Conservation (phyloP, 768 basidiomycete genomes). For the Crepidotus variabilis region DNA sequence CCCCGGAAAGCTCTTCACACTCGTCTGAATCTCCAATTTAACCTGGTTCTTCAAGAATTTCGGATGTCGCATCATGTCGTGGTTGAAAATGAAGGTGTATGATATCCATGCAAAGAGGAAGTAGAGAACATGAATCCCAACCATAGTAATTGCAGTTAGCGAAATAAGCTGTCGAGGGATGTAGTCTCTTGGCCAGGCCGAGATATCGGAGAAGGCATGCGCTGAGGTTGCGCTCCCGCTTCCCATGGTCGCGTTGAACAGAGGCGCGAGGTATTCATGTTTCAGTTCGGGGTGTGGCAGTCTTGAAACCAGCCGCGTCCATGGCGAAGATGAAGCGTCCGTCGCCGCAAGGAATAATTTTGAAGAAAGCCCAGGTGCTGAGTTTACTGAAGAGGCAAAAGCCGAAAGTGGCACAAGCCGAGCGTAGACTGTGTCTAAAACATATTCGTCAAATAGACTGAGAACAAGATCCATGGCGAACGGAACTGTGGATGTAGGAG, state of each 20-base stretch:
- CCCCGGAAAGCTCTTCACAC: conserved; percentile 72
- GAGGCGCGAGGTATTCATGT: conserved; percentile 28
- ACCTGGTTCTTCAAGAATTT: conserved; percentile 90
- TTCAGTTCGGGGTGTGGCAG: conserved; percentile 56
- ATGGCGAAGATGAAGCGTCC: conserved; percentile 27
- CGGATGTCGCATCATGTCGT: conserved; percentile 93
- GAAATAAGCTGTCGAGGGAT: conserved; percentile 76
- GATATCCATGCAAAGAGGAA: conserved; percentile 85
- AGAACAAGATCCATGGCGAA: conserved; percentile 83
- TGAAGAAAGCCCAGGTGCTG: conserved; percentile 29
- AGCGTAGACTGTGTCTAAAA: conserved; percentile 81
- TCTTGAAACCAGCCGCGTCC: conserved; percentile 50
- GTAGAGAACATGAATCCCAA: conserved; percentile 85
- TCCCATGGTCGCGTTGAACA: conserved; percentile 14
- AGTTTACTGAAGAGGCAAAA: conserved; percentile 28
- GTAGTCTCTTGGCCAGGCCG: conserved; percentile 85
- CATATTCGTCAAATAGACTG: conserved; percentile 57
- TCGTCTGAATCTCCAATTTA: conserved; percentile 70
- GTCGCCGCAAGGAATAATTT: conserved; percentile 30
- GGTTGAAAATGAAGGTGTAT: conserved; percentile 87
- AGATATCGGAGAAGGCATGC: conserved; percentile 35
- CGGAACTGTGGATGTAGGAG: background rate
- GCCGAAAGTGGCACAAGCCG: conserved; percentile 62
- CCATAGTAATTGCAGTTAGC: conserved; percentile 62
- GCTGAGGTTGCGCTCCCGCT: conserved; percentile 8